A percentile compares a stretch with the other conserved stretches of the same genome.
Evolutionary conservation across 441 rosid genomes (phyloP).

Genomic region (Erodium chrysanthum): DNA sequence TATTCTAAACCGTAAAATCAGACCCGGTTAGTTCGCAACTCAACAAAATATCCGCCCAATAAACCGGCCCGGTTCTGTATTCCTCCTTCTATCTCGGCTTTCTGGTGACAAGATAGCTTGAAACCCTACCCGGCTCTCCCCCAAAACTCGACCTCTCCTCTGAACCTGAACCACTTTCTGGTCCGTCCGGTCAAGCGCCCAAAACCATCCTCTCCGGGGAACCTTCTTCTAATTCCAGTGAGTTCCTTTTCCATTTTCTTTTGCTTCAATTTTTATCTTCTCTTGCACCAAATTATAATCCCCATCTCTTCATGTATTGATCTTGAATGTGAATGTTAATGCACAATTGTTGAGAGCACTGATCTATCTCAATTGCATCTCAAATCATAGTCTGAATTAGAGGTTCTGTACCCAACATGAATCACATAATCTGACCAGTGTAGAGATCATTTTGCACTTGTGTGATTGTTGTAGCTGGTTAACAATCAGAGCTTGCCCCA

Average conservation of each 20-base stretch:
- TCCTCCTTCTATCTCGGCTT: neutral
- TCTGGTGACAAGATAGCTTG: neutral
- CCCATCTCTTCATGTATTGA: neutral
- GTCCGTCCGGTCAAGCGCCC: neutral
- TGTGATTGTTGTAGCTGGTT: neutral
- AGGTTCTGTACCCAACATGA: neutral
- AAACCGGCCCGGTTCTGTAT: too few relatives aligned
- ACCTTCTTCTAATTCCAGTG: neutral
- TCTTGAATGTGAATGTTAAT: neutral
- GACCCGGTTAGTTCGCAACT: too few relatives aligned
- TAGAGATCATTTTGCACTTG: neutral
- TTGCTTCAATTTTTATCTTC: neutral
- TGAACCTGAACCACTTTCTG: neutral
- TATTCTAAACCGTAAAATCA: too few relatives aligned
- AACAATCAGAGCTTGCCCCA: neutral
- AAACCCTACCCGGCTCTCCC: constrained; percentile 6
- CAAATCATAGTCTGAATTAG: neutral
- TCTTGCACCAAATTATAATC: neutral
- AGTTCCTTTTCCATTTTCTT: neutral
- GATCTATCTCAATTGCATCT: neutral
- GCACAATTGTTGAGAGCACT: neutral
- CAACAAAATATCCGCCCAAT: too few relatives aligned
- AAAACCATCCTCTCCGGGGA: neutral
- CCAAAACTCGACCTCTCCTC: neutral
- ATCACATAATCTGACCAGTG: neutral